phyloP scores from a whole-genome alignment of 2,329 filamentous ascomycete genomes.

The Hortaea sp. region DNA sequence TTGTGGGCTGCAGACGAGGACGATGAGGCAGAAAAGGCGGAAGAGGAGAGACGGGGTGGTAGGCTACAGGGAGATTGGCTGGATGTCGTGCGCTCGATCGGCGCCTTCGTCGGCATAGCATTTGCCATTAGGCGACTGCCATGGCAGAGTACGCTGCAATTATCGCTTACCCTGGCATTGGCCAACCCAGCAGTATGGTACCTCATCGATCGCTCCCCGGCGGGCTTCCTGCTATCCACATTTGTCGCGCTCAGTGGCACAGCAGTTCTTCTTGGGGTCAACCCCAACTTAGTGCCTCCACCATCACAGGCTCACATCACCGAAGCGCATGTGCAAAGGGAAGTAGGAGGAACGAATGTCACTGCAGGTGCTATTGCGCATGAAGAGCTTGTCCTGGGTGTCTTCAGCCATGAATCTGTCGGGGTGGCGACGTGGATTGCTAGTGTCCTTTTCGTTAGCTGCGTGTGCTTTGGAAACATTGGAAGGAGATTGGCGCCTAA shows the following conservation, averaged over 20 bases:
- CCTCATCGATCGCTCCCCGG: constrained; percentile 78
- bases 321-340: constrained; percentile 10
- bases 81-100: constrained; percentile 56
- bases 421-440: constrained; percentile 79
- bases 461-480: constrained; percentile 92
- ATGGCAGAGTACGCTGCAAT: constrained; percentile 91
- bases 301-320: constrained; percentile 41
- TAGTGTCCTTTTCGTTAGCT: constrained; percentile 89
- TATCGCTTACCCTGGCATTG: constrained; percentile 77
- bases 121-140: constrained; percentile 80
- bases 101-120: constrained; percentile 62
- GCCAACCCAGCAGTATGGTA: constrained; percentile 95
- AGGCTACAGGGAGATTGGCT: constrained; percentile 48
- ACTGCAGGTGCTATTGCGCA: constrained; percentile 7
- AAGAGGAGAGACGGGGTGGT: constrained; percentile 7
- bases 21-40: constrained; percentile 19
- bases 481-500: constrained; percentile 60
- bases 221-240: constrained; percentile 71
- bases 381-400: constrained; percentile 30
- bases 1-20: constrained; percentile 52
- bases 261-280: constrained; percentile 60
- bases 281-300: constrained; percentile 66
- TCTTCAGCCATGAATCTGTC: constrained; percentile 52
- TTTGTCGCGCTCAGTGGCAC: constrained; percentile 67
- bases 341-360: constrained; percentile 10